Percentiles rank a stretch among this genome's conserved stretches.
phyloP scores from a whole-genome alignment of 2,329 filamentous ascomycete species.

The Sclerotinia trifoliorum region DNA sequence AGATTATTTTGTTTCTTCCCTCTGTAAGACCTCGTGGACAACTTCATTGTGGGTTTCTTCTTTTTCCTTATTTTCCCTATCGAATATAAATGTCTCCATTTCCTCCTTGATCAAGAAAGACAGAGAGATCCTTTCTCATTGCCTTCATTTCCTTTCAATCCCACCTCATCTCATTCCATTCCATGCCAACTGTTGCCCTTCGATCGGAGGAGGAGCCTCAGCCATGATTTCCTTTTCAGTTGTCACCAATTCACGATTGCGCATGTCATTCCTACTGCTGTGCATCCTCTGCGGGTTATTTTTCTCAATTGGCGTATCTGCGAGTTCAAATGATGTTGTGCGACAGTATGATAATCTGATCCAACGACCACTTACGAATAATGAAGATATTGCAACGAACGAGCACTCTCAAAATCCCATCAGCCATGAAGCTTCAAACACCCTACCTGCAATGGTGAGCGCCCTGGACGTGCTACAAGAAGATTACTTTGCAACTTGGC shows the following conservation, averaged over 20 bases:
- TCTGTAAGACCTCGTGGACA: constrained; percentile 9
- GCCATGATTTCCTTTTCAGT: constrained; percentile 4
- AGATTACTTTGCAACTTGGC: constrained; percentile 72
- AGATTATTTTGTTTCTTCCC: background rate
- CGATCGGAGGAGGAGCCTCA: background rate
- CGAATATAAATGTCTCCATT: constrained; percentile 16
- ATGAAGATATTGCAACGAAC: constrained; percentile 4
- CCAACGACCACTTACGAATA: constrained; percentile 17
- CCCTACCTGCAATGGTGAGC: constrained; percentile 43
- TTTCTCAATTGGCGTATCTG: constrained; percentile 16
- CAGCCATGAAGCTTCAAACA: constrained; percentile 17
- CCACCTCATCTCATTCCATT: background rate
- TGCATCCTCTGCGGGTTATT: constrained; percentile 5
- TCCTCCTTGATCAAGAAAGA: constrained; percentile 2
- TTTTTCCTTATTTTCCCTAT: background rate
- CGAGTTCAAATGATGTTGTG: background rate
- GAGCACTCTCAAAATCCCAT: constrained; percentile 15
- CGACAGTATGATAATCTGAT: constrained; percentile 11
- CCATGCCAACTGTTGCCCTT: background rate
- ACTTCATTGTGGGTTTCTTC: background rate
- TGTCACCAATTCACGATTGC: background rate
- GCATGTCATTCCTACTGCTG: constrained; percentile 8
- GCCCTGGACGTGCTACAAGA: constrained; percentile 75
- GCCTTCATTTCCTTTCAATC: background rate
- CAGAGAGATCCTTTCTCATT: background rate